These are phyloP conservation scores for Malus hybrid DNA, from an alignment of 331 rosid species.

Conservation along the genomic window DNA sequence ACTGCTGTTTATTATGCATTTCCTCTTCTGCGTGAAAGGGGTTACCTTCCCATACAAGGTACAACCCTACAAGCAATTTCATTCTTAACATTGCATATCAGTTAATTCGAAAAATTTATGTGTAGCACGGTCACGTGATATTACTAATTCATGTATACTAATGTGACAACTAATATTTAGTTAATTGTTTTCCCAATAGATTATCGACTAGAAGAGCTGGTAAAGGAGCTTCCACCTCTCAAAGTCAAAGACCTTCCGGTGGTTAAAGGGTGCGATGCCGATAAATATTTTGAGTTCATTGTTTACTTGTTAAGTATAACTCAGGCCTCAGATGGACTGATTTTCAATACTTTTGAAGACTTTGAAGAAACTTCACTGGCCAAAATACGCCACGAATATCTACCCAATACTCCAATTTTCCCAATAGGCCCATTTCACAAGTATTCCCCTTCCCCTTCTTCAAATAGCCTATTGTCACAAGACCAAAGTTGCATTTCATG, in stretches of 20 bases:
- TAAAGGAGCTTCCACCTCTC: slow-evolving; percentile 36
- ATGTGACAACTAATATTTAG: too few species aligned
- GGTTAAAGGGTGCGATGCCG: not conserved
- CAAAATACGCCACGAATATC: slow-evolving; percentile 7
- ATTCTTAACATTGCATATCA: too few species aligned
- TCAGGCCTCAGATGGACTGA: slow-evolving; percentile 25
- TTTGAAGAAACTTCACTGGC: slow-evolving; percentile 24
- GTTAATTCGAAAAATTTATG: too few species aligned
- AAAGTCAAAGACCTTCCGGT: slow-evolving; percentile 46
- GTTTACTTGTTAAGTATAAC: too few species aligned
- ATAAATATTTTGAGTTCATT: too few species aligned
- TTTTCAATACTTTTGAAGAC: slow-evolving; percentile 34
- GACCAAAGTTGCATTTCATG: slow-evolving; percentile 37
- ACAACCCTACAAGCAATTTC: not conserved
- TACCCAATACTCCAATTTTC: slow-evolving; percentile 26
- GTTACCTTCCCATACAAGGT: slow-evolving; percentile 36
- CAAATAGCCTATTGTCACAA: slow-evolving; percentile 19
- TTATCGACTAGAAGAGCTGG: slow-evolving; percentile 25
- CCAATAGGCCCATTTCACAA: slow-evolving; percentile 43
- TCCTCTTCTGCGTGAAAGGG: slow-evolving; percentile 16
- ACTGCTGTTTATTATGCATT: slow-evolving; percentile 16
- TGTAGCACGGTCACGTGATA: too few species aligned
- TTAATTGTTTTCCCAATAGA: not conserved
- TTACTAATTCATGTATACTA: too few species aligned
- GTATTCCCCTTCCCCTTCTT: slow-evolving; percentile 1